Base-by-base conservation (phyloP, 108 stramenopile genomes). In the Stephanodiscus minutulus region DNA sequence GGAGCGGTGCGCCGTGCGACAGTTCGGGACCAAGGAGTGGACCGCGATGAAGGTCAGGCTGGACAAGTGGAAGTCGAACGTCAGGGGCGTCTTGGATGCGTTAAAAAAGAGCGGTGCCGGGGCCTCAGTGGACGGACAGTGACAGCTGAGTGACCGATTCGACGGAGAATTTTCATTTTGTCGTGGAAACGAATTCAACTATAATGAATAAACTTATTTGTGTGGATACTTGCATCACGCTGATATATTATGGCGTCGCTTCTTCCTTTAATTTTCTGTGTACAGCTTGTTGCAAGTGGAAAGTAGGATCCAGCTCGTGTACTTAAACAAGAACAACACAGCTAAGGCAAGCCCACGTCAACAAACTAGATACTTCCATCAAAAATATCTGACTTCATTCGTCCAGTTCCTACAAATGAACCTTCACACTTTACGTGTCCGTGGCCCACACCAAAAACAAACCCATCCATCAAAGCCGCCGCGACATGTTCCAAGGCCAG, bases 1-100 rank as follows among this genome's bases (percentile, higher is more conserved):
- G 24, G 89, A 91, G 68, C 78, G 93, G 50, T 88, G 87, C 64
- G 91, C 85, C 10, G 89, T 91, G 0, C 70, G 93, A 63, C 79
- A 85, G 64, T 94, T 94, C 64, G 90, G 91, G 27, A 77, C 78
- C 61, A 77, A 86, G n/a, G 89, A 94, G 71, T 94, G 93, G 93
- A 90, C 85, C 52, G 81, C 81, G 9, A 66, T 94, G 47, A 91
- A 94, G 62, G 55, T 74, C 11, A 55, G 87, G 56, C 81, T 94
- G 59, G 81, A 90, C 58, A 71, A 61, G 54, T 70, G 66, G 77
- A 74, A 73, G 55, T 46, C 61, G 22, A 77, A 78, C 62, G 72
- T 82, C 17, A 67, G 35, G 69, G 67, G 70, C 20, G 81, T 77
- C 17, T 50, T 71, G 48, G 66, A 82, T 60, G 58, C 71, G n/a